phyloP scores from a whole-genome alignment of 768 basidiomycete species.

The Boletus coccyginus region DNA sequence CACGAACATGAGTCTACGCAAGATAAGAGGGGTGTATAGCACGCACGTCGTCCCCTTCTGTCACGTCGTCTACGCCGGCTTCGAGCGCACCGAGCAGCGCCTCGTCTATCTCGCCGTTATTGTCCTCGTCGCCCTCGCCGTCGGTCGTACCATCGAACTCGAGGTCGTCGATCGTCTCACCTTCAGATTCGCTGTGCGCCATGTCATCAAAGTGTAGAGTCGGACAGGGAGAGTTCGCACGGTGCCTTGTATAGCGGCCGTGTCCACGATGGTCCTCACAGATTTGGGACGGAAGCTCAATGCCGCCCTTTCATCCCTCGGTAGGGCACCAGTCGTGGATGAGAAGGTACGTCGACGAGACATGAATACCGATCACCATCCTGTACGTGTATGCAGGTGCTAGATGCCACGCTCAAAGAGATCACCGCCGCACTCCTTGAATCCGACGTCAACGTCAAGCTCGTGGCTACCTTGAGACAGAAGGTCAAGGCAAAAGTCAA shows the following conservation, averaged over 20 bases:
- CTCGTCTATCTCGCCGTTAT: slow-evolving; percentile 53
- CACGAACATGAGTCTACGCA: slow-evolving; percentile 5
- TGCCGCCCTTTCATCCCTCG: slow-evolving; percentile 87
- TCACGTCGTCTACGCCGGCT: slow-evolving; percentile 55
- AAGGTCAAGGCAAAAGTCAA: slow-evolving; percentile 93
- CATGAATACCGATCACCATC: neutral
- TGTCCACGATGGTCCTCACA: slow-evolving; percentile 81
- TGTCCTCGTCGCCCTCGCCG: slow-evolving; percentile 44
- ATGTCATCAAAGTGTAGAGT: slow-evolving; percentile 29
- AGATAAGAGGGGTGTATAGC: neutral
- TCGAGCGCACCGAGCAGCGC: slow-evolving; percentile 61
- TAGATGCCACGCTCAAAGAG: slow-evolving; percentile 93
- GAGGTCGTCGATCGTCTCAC: slow-evolving; percentile 57
- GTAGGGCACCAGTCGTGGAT: slow-evolving; percentile 82
- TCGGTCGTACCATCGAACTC: slow-evolving; percentile 50
- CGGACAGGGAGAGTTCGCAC: slow-evolving; percentile 27
- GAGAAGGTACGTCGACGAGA: slow-evolving; percentile 63
- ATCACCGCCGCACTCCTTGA: slow-evolving; percentile 92
- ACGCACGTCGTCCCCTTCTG: slow-evolving; percentile 72
- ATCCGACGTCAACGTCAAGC: slow-evolving; percentile 97
- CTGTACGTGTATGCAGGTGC: slow-evolving; percentile 53
- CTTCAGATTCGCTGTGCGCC: slow-evolving; percentile 61
- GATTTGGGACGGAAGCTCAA: slow-evolving; percentile 95
- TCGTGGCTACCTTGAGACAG: slow-evolving; percentile 81
- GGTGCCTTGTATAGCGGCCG: slow-evolving; percentile 10